phyloP scores from a whole-genome alignment of 148 eudicot species.

The Cornus suecica region DNA sequence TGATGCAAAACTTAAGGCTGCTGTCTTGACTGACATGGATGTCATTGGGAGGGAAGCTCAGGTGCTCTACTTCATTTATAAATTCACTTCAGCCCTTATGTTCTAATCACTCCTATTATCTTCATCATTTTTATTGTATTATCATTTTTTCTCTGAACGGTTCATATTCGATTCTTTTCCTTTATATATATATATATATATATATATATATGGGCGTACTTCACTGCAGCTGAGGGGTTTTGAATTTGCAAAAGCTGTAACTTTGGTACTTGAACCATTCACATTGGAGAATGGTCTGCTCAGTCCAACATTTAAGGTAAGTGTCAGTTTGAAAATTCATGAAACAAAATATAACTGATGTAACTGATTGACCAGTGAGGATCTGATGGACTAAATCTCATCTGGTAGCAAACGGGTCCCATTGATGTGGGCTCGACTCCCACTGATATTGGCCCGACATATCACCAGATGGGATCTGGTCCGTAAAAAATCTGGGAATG shows the following conservation, averaged over 20 bases:
- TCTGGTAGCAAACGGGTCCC: no score
- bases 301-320: slow-evolving; percentile 47
- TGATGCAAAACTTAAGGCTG: slow-evolving; percentile 73
- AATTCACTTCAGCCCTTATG: neutral
- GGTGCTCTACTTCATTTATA: slow-evolving; percentile 28
- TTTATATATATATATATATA: slow-evolving; percentile 10
- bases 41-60: slow-evolving; percentile 72
- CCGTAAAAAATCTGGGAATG: neutral
- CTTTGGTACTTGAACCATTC: slow-evolving; percentile 42
- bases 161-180: neutral
- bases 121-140: no score
- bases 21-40: slow-evolving; percentile 86
- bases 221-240: slow-evolving; percentile 57
- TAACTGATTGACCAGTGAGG: no score
- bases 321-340: neutral
- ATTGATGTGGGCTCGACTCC: no score
- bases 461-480: no score
- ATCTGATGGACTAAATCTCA: no score
- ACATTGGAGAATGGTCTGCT: slow-evolving; percentile 43
- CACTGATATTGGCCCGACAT: no score
- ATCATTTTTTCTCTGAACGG: no score
- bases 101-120: neutral
- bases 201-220: neutral
- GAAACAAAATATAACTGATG: no score
- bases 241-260: slow-evolving; percentile 45